Conservation (phyloP, 2,329 filamentous ascomycete genomes). For the Claviceps purpurea region DNA sequence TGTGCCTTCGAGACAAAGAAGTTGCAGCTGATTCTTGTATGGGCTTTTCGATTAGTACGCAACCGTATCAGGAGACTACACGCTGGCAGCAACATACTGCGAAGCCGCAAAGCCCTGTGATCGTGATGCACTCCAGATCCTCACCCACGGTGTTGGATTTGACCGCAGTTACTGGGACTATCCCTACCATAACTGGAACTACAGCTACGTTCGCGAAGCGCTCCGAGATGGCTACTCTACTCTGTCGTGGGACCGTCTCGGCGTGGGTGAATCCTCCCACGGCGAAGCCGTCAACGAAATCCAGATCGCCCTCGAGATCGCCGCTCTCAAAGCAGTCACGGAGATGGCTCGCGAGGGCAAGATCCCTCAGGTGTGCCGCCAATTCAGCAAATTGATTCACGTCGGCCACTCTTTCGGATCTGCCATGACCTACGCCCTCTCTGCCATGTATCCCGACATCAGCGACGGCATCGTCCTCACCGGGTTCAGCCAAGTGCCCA, state of each 20-base stretch:
- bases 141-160: conserved; percentile 29
- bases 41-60: conserved; percentile 22
- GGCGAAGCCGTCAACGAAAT: conserved; percentile 47
- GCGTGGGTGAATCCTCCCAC: conserved; percentile 43
- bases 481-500: conserved; percentile 38
- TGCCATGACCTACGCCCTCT: conserved; percentile 41
- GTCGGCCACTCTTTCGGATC: conserved; percentile 54
- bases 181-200: conserved; percentile 42
- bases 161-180: conserved; percentile 47
- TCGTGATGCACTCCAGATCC: conserved; percentile 23
- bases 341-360: conserved; percentile 29
- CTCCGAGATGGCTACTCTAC: conserved; percentile 44
- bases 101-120: conserved; percentile 31
- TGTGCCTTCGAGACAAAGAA: not conserved
- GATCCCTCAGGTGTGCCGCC: conserved; percentile 26
- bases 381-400: conserved; percentile 36
- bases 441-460: conserved; percentile 34
- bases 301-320: conserved; percentile 44
- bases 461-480: conserved; percentile 47
- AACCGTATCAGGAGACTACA: conserved; percentile 38
- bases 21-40: not conserved
- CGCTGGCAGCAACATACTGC: conserved; percentile 49
- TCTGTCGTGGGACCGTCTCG: conserved; percentile 48
- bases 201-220: conserved; percentile 46
- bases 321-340: conserved; percentile 42